Evolutionary conservation across 2,329 filamentous ascomycete genomes (phyloP).

Genomic region (Elsinoe arachidis): DNA sequence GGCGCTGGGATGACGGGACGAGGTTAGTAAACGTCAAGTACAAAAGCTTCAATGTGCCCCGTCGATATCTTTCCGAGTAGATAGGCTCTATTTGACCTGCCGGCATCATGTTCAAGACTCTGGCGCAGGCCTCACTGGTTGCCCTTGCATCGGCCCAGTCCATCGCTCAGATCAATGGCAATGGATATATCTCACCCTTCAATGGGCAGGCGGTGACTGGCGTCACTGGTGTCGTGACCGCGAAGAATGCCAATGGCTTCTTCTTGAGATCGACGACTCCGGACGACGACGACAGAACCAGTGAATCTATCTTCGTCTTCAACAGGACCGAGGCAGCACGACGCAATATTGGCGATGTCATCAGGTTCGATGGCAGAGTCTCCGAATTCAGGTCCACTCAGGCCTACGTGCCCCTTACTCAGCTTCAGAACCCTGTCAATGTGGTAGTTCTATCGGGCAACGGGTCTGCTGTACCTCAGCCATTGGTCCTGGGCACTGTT

Average conservation of each 20-base stretch:
- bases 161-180: conserved; percentile 52
- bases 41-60: not conserved
- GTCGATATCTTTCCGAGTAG: not conserved
- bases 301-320: conserved; percentile 59
- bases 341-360: conserved; percentile 53
- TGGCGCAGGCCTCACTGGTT: not conserved
- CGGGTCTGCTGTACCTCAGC: conserved; percentile 43
- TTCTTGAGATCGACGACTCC: conserved; percentile 54
- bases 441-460: conserved; percentile 43
- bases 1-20: not conserved
- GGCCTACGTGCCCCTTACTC: conserved; percentile 55
- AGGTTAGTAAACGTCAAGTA: not conserved
- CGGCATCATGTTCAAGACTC: not conserved
- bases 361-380: conserved; percentile 53
- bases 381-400: conserved; percentile 49
- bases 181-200: conserved; percentile 54
- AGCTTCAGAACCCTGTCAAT: conserved; percentile 50
- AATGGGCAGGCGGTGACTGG: conserved; percentile 48
- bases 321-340: conserved; percentile 43
- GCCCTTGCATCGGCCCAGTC: conserved; percentile 12
- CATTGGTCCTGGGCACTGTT: conserved; percentile 53
- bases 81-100: not conserved
- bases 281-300: conserved; percentile 49
- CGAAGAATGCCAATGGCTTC: conserved; percentile 53
- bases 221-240: conserved; percentile 57